phyloP scores from a whole-genome alignment of 306 rosid genomes.

The Oxytropis ochrocephala region DNA sequence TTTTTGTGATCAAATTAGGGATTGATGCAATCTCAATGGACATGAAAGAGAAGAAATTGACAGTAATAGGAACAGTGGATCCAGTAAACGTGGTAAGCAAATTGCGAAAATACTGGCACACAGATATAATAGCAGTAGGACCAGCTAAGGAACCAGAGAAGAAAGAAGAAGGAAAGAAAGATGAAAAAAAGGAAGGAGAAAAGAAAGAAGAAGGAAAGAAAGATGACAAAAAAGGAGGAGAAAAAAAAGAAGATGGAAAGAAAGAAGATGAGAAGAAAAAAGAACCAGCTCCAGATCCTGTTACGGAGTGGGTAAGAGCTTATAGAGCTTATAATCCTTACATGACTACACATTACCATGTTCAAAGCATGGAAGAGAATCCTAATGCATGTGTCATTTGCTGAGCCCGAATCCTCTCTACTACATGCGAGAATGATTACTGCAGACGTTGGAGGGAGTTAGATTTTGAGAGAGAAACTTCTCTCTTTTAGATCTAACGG shows the following conservation, averaged over 20 bases:
- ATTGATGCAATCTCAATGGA: slow-evolving; percentile 85
- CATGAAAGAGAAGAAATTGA: slow-evolving; percentile 78
- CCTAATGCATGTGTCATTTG: slow-evolving; percentile 83
- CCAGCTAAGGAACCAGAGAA: slow-evolving; percentile 81
- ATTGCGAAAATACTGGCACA: slow-evolving; percentile 65
- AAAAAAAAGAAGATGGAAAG: slow-evolving; percentile 52
- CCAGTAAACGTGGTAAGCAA: slow-evolving; percentile 78
- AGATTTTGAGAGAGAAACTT: too few species aligned
- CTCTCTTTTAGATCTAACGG: too few species aligned
- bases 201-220: slow-evolving; percentile 55
- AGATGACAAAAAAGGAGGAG: slow-evolving; percentile 55
- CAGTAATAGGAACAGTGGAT: slow-evolving; percentile 84
- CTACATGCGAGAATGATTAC: too few species aligned
- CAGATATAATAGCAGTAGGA: slow-evolving; percentile 61
- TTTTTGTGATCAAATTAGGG: slow-evolving; percentile 30
- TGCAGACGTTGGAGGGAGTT: too few species aligned
- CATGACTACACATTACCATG: slow-evolving; percentile 59
- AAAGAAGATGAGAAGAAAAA: slow-evolving; percentile 43
- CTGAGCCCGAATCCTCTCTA: too few species aligned
- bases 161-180: slow-evolving; percentile 78
- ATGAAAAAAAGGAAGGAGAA: slow-evolving; percentile 55
- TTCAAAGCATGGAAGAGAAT: slow-evolving; percentile 87
- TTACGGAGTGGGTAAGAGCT: slow-evolving; percentile 54
- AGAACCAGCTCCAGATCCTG: slow-evolving; percentile 56
- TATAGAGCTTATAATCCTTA: slow-evolving; percentile 68